Conservation (phyloP, 1,284 basidiomycete species). For the Golubevia pallescens region DNA sequence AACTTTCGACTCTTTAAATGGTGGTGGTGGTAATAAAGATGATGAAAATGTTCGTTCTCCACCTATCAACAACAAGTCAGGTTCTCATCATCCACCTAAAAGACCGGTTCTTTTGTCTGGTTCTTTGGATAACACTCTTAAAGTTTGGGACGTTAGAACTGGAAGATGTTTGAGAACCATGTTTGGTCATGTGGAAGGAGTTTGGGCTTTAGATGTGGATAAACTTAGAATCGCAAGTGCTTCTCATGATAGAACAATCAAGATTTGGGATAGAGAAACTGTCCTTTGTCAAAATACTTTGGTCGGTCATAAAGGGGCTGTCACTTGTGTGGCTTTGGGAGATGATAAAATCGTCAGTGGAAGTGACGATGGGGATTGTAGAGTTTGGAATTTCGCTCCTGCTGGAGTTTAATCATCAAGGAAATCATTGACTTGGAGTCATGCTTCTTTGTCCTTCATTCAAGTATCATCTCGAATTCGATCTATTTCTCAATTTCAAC, state of each 20-base stretch:
- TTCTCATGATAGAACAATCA: conserved; percentile 87
- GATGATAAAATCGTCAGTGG: conserved; percentile 97
- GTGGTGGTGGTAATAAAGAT: no score
- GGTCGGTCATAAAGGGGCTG: conserved; percentile 90
- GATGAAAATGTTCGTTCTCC: no score
- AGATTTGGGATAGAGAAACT: conserved; percentile 89
- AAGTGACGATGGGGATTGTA: conserved; percentile 82
- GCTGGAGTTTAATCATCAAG: neutral
- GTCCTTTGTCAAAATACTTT: conserved; percentile 86
- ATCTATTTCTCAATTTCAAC: neutral
- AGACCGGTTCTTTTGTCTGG: conserved; percentile 81
- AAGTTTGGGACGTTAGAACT: conserved; percentile 91
- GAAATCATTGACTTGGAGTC: no score
- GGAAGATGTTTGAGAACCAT: conserved; percentile 81
- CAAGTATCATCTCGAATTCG: neutral
- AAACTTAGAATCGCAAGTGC: conserved; percentile 88
- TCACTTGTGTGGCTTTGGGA: conserved; percentile 85
- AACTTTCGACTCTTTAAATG: no score
- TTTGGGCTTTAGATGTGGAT: conserved; percentile 93
- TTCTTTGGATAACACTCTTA: conserved; percentile 93
- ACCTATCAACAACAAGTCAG: no score
- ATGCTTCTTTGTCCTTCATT: no score
- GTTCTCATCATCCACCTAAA: conserved; percentile 27
- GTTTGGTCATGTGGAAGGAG: conserved; percentile 91
- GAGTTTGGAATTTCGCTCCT: neutral